These are phyloP conservation scores for Suillus spraguei DNA, from an alignment of 768 basidiomycete species.

Conservation along the genomic window DNA sequence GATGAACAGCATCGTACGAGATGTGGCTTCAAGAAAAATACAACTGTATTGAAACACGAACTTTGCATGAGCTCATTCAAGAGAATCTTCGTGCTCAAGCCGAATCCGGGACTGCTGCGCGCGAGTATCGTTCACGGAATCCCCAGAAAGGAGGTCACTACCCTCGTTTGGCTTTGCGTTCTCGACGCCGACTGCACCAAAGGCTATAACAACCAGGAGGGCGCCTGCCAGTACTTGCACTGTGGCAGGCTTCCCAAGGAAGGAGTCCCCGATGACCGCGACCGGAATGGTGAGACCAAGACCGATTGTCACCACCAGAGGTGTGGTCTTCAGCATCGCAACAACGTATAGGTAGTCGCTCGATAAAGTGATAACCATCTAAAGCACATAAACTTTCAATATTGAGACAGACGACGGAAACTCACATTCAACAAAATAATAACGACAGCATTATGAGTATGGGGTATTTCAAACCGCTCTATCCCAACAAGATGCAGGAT, in stretches of 20 bases:
- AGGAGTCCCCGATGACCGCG: conserved; percentile 81
- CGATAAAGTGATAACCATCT: conserved; percentile 84
- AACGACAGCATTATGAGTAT: conserved; percentile 45
- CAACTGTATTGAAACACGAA: neutral
- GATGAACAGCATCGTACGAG: too few species aligned
- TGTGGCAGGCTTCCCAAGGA: conserved; percentile 59
- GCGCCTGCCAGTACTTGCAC: conserved; percentile 74
- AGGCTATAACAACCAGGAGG: conserved; percentile 71
- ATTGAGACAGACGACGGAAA: conserved; percentile 14
- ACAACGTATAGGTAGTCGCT: conserved; percentile 87
- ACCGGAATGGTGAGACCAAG: conserved; percentile 92
- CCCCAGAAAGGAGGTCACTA: conserved; percentile 10
- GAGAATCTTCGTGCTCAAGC: conserved; percentile 14
- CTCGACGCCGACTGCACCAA: conserved; percentile 71
- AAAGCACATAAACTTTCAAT: conserved; percentile 9
- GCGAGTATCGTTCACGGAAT: conserved; percentile 10
- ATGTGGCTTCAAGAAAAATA: neutral
- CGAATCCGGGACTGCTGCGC: conserved; percentile 9
- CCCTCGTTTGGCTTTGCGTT: conserved; percentile 46
- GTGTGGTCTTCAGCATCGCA: conserved; percentile 97
- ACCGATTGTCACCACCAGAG: conserved; percentile 90
- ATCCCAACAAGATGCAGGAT: conserved; percentile 71
- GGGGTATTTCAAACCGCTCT: conserved; percentile 78
- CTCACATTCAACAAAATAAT: conserved; percentile 61
- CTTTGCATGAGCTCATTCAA: conserved; percentile 9